Conservation (phyloP, 805 yeast species). For the Metschnikowia peoriensis region DNA sequence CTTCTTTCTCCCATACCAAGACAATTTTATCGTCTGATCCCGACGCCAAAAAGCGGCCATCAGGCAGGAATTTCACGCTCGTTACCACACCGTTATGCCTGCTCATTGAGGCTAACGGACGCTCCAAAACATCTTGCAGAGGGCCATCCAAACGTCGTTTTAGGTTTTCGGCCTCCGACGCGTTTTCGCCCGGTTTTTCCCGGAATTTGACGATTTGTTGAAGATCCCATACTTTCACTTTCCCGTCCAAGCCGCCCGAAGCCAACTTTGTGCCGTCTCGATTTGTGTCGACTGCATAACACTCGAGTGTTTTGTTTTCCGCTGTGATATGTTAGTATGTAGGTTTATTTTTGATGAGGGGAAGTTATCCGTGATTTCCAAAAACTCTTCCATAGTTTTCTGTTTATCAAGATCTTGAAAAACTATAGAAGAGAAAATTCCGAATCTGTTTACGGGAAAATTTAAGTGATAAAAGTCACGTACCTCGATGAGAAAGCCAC, state of each 20-base stretch:
- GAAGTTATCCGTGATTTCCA: neutral
- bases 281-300: slow-evolving; percentile 78
- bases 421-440: no score
- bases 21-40: slow-evolving; percentile 95
- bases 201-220: slow-evolving; percentile 49
- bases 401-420: no score
- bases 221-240: slow-evolving; percentile 84
- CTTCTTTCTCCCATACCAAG: slow-evolving; percentile 91
- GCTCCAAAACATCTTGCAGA: slow-evolving; percentile 4
- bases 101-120: slow-evolving; percentile 86
- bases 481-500: slow-evolving; percentile 45
- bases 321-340: slow-evolving; percentile 46
- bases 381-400: no score
- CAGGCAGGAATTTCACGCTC: slow-evolving; percentile 87
- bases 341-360: no score
- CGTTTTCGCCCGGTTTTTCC: slow-evolving; percentile 5
- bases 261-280: slow-evolving; percentile 84
- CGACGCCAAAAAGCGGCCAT: slow-evolving; percentile 85
- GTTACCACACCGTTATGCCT: slow-evolving; percentile 98
- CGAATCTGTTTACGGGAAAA: no score
- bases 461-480: slow-evolving; percentile 16
- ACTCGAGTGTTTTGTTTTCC: slow-evolving; percentile 77
- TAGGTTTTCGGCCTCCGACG: neutral
- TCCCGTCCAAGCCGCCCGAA: slow-evolving; percentile 90
- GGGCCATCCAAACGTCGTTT: slow-evolving; percentile 14